Percentiles rank a stretch among this genome's conserved stretches.
phyloP scores from a whole-genome alignment of 257 asterid species.

The Thymus mandschuricus region DNA sequence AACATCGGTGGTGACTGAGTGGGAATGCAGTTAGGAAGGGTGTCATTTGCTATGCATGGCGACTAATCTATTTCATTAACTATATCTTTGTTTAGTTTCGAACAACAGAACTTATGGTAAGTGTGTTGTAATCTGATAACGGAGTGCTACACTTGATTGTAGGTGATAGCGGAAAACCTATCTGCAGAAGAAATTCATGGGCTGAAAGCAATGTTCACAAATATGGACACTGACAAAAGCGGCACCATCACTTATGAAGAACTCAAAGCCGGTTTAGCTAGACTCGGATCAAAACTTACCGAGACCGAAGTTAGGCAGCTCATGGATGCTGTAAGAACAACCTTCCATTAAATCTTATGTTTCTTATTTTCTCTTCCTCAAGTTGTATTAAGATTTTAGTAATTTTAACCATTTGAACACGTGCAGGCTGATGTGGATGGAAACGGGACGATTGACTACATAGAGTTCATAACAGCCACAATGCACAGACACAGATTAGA shows the following conservation, averaged over 20 bases:
- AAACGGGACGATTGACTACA: slow-evolving; percentile 83
- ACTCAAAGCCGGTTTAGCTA: slow-evolving; percentile 75
- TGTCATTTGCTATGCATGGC: too few species aligned
- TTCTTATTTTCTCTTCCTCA: too few species aligned
- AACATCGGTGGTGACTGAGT: background rate
- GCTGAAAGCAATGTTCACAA: slow-evolving; percentile 78
- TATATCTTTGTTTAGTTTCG: too few species aligned
- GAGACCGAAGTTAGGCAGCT: slow-evolving; percentile 88
- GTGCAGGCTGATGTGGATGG: slow-evolving; percentile 95
- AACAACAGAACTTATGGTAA: too few species aligned
- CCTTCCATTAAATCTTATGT: background rate
- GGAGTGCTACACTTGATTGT: background rate
- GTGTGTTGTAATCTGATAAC: too few species aligned
- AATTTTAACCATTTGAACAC: background rate
- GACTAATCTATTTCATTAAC: too few species aligned
- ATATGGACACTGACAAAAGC: slow-evolving; percentile 82
- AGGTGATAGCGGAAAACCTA: slow-evolving; percentile 91
- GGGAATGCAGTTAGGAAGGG: too few species aligned
- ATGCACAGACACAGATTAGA: slow-evolving; percentile 92
- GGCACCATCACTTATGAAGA: slow-evolving; percentile 90
- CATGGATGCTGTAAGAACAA: slow-evolving; percentile 80
- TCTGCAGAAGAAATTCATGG: slow-evolving; percentile 87
- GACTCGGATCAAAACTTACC: slow-evolving; percentile 84
- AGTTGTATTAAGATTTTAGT: background rate
- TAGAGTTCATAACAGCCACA: slow-evolving; percentile 87